Conservation (phyloP, 441 rosid genomes). For the Gossypium gossypioides region DNA sequence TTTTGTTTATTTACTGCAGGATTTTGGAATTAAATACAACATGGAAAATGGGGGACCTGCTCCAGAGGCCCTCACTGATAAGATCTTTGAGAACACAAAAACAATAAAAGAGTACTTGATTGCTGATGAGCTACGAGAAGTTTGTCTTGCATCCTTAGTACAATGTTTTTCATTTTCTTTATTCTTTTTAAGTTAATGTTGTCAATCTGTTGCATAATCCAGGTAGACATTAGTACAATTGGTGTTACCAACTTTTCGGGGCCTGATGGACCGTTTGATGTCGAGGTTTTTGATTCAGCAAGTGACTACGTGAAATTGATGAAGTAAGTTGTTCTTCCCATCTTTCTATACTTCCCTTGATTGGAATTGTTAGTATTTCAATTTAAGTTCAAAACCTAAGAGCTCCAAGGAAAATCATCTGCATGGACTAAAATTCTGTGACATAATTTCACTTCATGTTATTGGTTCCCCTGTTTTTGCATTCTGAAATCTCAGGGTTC, state of each 20-base stretch:
- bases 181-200: background rate
- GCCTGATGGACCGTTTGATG: constrained; percentile 81
- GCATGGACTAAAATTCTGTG: background rate
- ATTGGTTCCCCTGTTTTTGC: background rate
- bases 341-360: background rate
- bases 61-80: constrained; percentile 84
- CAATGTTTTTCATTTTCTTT: constrained; percentile 8
- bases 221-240: constrained; percentile 68
- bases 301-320: constrained; percentile 79
- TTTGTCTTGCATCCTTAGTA: constrained; percentile 27
- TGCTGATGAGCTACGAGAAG: constrained; percentile 66
- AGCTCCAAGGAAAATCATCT: background rate
- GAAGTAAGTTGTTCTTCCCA: constrained; percentile 51
- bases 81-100: constrained; percentile 86
- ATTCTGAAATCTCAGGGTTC: background rate
- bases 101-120: constrained; percentile 70
- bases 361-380: background rate
- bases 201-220: constrained; percentile 15
- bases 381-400: background rate
- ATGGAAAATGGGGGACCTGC: constrained; percentile 99
- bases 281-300: constrained; percentile 89
- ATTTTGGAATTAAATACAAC: constrained; percentile 97
- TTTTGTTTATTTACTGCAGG: constrained; percentile 37
- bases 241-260: constrained; percentile 51
- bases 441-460: background rate